These are phyloP conservation scores for Cyclotella atomus DNA, from an alignment of 108 stramenopile species.

Conservation along the genomic window DNA sequence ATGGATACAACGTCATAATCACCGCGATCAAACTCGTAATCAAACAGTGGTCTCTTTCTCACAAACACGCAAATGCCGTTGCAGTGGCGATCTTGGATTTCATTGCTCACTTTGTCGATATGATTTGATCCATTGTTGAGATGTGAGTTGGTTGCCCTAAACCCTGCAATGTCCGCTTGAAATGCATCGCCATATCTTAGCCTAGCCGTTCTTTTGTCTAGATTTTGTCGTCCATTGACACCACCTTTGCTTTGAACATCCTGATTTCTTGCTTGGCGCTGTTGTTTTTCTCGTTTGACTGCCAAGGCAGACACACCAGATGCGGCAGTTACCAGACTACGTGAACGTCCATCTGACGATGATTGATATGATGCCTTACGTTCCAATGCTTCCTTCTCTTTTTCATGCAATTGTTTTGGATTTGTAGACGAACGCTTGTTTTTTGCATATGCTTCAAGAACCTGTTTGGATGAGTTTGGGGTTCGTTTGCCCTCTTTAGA, in stretches of 20 bases:
- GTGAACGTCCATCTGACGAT: conserved; percentile 12
- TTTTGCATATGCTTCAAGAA: neutral
- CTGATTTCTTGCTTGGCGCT: conserved; percentile 22
- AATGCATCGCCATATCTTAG: conserved; percentile 49
- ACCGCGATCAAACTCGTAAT: conserved; percentile 55
- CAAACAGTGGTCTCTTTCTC: conserved; percentile 69
- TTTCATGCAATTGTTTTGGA: neutral
- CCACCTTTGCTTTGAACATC: conserved; percentile 18
- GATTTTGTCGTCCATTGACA: conserved; percentile 21
- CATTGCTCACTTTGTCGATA: conserved; percentile 33
- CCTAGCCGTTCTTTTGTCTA: conserved; percentile 62
- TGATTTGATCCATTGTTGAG: conserved; percentile 46
- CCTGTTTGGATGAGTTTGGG: neutral
- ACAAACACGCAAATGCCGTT: conserved; percentile 60
- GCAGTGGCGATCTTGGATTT: conserved; percentile 39
- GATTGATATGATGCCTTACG: neutral
- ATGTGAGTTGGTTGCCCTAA: conserved; percentile 20
- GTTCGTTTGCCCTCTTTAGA: neutral
- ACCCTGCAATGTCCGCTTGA: conserved; percentile 34
- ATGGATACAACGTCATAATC: conserved; percentile 63
- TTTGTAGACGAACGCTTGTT: neutral
- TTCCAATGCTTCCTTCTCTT: neutral
- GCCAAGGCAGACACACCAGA: conserved; percentile 14
- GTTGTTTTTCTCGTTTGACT: conserved; percentile 37
- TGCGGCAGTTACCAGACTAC: conserved; percentile 4